Evolutionary conservation across 805 yeast genomes (phyloP), one percentile per base, ranked within the genome.

Genomic region (Wickerhamiella australiensis): DNA sequence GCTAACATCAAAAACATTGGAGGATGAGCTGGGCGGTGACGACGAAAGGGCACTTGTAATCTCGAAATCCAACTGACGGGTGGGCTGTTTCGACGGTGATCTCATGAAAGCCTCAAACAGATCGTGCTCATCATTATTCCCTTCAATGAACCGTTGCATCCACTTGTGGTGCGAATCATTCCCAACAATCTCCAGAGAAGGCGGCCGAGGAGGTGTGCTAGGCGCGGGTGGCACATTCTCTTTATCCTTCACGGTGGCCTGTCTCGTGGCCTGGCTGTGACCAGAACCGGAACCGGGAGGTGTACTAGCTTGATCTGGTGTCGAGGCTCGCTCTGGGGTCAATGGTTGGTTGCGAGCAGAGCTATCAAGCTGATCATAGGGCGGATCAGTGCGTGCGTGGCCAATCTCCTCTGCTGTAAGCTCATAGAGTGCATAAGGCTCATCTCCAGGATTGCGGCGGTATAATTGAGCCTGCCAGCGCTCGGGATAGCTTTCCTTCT

Each of bases 71-170:
- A 37, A 13, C 23, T 33, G 47, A 9, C 42, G 50, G 9, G 25
- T 23, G 9, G 44, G 25, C 12, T 33, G 49, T 25, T 43, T 44
- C 15, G 49, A 44, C 5, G 53, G 53, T 15, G 49, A 43, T 18
- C 42, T 47, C 47, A 51, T 36, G 17, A 51, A 48, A 17, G 51
- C 43, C 20, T 51, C 53, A 36, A 51, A 51, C 15, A 51, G 26
- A 29, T 51, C 53, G 38, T 51, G 50, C 13, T 44, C 53, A 21
- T 48, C 42, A 18, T 33, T 29, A 7, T 44, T 45, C 18, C 46
- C 27, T 31, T 47, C 48, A 27, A 51, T 51, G 29, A 35, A 48
- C 9, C 51, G 41, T 18, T 48, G 36, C 48, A 51, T 38, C 51
- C 51, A 51, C 17, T 50, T 46, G 17, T 36, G 49, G 17, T 47